Evolutionary conservation across 345 rosid genomes (phyloP), one percentile per base, ranked within the genome.

Genomic region (Acer campestre): DNA sequence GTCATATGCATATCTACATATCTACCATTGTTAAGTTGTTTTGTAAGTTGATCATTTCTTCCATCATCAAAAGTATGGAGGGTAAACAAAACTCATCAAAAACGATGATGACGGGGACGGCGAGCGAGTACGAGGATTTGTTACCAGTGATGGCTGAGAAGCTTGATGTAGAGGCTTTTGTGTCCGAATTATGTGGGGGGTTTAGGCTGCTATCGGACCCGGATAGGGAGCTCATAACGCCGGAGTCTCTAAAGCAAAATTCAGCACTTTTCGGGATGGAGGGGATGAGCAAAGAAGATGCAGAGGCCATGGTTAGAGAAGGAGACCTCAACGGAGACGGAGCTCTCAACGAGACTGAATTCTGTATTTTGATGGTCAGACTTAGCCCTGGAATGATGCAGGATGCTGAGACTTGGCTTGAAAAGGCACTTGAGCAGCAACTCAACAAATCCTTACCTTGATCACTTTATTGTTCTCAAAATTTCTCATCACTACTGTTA

Each of bases 281-380:
- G 23, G 92, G 92, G 77, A 95, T 95, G 97, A 86, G 86, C 61
- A 71, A 75, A 53, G 94, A 92, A 38, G 97, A 93, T 2, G 84
- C 98, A 0, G 80, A 82, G 77, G 98, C 73, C 1, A 95, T 92
- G 98, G 91, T 93, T 4, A 82, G 79, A 79, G 98, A 93, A 87
- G 97, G 98, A 7, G 98, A 93, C 72, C 88, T 92, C 0, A 90
- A 95, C 2, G 91, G 97, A 1, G 98, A 95, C 58, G 98, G 97
- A 10, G 90, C 88, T 1, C 97, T 95, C 40, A 88, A 87, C 75
- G 86, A 91, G 80, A 90, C 86, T 0, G 97, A 95, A 40, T 95
- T 95, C 65, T 95, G 98, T 67, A 85, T 93, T 71, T 89, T 95
- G 27, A 93, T 93, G 99, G 92, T 95, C 10, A 86, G 96, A 82